Conservation (phyloP, 257 asterid species). For the Eustoma russellianum region DNA sequence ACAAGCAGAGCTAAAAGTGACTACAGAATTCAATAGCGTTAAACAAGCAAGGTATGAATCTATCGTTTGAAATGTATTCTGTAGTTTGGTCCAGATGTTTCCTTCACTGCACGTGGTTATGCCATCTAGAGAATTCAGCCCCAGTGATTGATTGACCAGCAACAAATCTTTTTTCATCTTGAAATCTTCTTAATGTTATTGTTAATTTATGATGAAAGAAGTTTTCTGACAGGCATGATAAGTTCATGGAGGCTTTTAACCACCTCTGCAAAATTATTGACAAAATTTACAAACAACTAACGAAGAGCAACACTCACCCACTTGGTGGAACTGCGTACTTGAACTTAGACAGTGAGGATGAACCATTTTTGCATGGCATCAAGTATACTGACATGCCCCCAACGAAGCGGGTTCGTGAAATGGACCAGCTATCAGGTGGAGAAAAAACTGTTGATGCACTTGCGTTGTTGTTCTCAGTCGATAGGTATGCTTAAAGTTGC, state of each 20-base stretch:
- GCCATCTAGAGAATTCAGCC: no score
- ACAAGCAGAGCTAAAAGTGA: conserved; percentile 68
- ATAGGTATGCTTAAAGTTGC: conserved; percentile 44
- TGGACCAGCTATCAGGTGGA: conserved; percentile 96
- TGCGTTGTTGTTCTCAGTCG: conserved; percentile 89
- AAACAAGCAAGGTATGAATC: conserved; percentile 63
- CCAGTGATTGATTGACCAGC: no score
- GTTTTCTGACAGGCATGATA: conserved; percentile 52
- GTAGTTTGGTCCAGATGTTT: no score
- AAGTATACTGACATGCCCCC: conserved; percentile 99
- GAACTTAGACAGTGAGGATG: no score
- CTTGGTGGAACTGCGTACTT: conserved; percentile 98
- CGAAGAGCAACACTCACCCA: conserved; percentile 80
- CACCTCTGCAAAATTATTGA: conserved; percentile 77
- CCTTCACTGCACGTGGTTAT: no score
- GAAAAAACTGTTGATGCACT: conserved; percentile 99
- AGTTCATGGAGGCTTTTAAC: conserved; percentile 85
- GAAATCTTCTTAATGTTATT: no score
- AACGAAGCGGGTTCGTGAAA: conserved; percentile 85
- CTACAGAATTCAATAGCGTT: conserved; percentile 59
- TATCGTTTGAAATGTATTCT: no score
- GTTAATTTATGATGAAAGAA: no score
- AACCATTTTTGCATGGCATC: conserved; percentile 86
- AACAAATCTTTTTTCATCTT: no score
- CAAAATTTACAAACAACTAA: conserved; percentile 90